A percentile compares a stretch with the other conserved stretches of the same genome.
These are phyloP conservation scores for Daldinia vernicosa DNA, from an alignment of 495 filamentous ascomycete species.

Conservation along the genomic window DNA sequence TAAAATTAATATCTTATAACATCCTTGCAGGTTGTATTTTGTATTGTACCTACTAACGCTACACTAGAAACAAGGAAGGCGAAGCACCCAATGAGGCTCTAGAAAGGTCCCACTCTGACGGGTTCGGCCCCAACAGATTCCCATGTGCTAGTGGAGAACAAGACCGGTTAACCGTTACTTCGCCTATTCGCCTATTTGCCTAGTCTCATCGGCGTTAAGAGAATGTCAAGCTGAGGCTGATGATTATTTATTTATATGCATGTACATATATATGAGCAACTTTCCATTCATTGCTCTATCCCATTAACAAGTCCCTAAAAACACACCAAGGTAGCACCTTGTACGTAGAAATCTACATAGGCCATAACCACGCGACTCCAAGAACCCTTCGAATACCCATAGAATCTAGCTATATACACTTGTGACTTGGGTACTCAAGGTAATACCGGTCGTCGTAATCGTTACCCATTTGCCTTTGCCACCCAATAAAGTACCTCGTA, in stretches of 20 bases:
- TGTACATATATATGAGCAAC: too few species aligned
- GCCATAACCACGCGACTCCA: not conserved
- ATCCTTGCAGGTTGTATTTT: too few species aligned
- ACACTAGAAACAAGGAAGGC: not conserved
- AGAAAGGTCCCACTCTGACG: slow-evolving; percentile 20
- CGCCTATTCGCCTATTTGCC: too few species aligned
- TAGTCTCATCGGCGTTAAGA: slow-evolving; percentile 28
- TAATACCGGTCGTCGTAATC: slow-evolving; percentile 14
- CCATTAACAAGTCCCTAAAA: not conserved
- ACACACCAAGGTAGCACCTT: not conserved
- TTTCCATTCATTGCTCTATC: not conserved
- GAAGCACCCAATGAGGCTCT: slow-evolving; percentile 35
- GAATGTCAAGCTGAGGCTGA: slow-evolving; percentile 11
- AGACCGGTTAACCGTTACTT: not conserved
- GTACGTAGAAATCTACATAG: not conserved
- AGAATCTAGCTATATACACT: not conserved
- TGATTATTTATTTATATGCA: too few species aligned
- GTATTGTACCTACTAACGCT: too few species aligned
- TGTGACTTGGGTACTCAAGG: too few species aligned
- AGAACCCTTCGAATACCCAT: not conserved
- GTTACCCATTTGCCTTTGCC: slow-evolving; percentile 7
- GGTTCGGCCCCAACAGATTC: not conserved
- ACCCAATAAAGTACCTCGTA: not conserved
- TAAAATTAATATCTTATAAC: too few species aligned
- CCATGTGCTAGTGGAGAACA: not conserved